These are phyloP conservation scores for Neoboletus magnificus DNA, from an alignment of 768 basidiomycete species.

Conservation along the genomic window DNA sequence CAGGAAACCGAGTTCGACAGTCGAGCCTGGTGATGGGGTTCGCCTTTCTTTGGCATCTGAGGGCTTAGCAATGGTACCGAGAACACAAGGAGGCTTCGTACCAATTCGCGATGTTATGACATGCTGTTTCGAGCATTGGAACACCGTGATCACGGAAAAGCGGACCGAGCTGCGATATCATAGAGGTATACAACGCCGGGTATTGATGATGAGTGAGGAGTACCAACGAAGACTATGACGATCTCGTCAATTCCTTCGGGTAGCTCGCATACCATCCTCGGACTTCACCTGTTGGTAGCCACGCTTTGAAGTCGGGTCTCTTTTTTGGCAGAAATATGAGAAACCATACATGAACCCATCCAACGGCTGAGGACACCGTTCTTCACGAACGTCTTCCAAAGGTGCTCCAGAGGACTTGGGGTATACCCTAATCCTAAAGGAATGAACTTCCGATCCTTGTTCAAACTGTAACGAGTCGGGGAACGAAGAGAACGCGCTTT, in stretches of 20 bases:
- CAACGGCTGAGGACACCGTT: conserved; percentile 37
- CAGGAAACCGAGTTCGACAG: conserved; percentile 79
- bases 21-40: conserved; percentile 62
- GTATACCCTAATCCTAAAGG: conserved; percentile 75
- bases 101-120: conserved; percentile 84
- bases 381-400: conserved; percentile 6
- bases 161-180: conserved; percentile 68
- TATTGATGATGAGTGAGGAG: conserved; percentile 78
- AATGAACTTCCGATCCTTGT: conserved; percentile 80
- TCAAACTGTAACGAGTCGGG: conserved; percentile 86
- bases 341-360: conserved; percentile 79
- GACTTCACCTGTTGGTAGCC: conserved; percentile 72
- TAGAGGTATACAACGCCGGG: conserved; percentile 75
- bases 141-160: conserved; percentile 69
- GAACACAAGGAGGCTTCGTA: conserved; percentile 36
- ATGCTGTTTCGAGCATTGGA: conserved; percentile 81
- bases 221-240: conserved; percentile 49
- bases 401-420: conserved; percentile 20
- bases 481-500: conserved; percentile 87
- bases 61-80: conserved; percentile 7
- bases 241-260: background rate
- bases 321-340: conserved; percentile 70
- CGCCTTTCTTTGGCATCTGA: conserved; percentile 61
- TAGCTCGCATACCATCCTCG: background rate
- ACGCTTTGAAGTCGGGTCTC: conserved; percentile 62